Evolutionary conservation across 1,284 basidiomycete species (phyloP).

Genomic region (Ustilago loliicola): DNA sequence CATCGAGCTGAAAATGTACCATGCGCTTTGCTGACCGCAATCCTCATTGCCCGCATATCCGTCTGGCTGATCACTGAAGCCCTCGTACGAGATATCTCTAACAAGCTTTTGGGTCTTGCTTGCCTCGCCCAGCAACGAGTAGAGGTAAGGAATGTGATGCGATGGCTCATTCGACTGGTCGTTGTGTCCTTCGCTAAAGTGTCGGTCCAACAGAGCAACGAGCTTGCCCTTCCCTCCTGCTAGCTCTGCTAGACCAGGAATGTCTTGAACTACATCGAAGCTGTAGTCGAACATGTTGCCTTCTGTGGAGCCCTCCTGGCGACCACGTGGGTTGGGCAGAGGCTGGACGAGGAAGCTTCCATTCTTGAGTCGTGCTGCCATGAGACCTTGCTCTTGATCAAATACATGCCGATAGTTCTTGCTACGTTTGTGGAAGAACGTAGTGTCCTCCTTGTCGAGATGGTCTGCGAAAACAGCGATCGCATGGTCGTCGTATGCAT

Average conservation of each 20-base stretch:
- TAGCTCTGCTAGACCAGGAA: constrained; percentile 77
- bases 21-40: constrained; percentile 88
- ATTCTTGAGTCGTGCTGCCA: constrained; percentile 80
- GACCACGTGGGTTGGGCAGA: constrained; percentile 75
- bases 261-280: constrained; percentile 72
- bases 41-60: constrained; percentile 86
- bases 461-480: constrained; percentile 77
- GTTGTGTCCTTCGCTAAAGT: constrained; percentile 84
- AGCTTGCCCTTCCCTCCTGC: constrained; percentile 79
- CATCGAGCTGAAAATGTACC: constrained; percentile 83
- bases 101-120: constrained; percentile 80
- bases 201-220: constrained; percentile 79
- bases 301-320: constrained; percentile 83
- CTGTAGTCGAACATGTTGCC: constrained; percentile 75
- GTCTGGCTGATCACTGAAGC: constrained; percentile 79
- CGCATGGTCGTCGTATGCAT: constrained; percentile 84
- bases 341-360: constrained; percentile 71
- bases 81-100: constrained; percentile 76
- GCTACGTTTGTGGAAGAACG: constrained; percentile 76
- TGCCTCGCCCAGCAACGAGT: constrained; percentile 79
- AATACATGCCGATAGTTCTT: constrained; percentile 77
- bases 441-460: constrained; percentile 75
- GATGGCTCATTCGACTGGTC: constrained; percentile 86
- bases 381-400: constrained; percentile 81
- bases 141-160: constrained; percentile 86